phyloP scores from a whole-genome alignment of 345 rosid genomes.

The Camelina hispida region DNA sequence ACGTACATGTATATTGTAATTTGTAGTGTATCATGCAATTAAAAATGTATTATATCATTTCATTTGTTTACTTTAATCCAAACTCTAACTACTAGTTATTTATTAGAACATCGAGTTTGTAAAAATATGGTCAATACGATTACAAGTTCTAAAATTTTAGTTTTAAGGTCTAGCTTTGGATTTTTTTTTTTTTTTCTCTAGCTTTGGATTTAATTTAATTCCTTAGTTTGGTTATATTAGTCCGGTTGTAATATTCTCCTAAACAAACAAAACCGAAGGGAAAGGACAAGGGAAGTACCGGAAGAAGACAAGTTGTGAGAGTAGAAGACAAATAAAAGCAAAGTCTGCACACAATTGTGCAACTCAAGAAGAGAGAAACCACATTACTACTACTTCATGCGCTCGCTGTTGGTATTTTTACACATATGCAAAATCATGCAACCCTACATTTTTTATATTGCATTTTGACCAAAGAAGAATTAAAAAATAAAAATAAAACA shows the following conservation, averaged over 20 bases:
- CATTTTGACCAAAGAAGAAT: conserved; percentile 1
- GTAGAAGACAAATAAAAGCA: conserved; percentile 27
- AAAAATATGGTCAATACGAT: background rate
- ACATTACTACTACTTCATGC: conserved; percentile 20
- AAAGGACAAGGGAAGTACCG: conserved; percentile 7
- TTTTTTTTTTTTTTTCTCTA: too few relatives aligned
- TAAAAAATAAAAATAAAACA: background rate
- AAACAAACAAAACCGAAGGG: background rate
- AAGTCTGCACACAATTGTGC: conserved; percentile 38
- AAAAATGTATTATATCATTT: background rate
- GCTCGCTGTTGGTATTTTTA: conserved; percentile 19
- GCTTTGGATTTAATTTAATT: too few relatives aligned
- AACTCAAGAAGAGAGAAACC: conserved; percentile 36
- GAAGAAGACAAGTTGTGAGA: conserved; percentile 29
- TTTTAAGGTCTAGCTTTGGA: too few relatives aligned
- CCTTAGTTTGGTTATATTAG: background rate
- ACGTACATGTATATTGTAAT: too few relatives aligned
- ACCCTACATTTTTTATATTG: background rate
- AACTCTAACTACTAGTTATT: too few relatives aligned
- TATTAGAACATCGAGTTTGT: too few relatives aligned
- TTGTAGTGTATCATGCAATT: background rate
- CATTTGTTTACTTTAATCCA: background rate
- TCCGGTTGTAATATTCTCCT: background rate
- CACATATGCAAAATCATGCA: conserved; percentile 28
- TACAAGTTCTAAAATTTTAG: too few relatives aligned